Evolutionary conservation across 2,329 filamentous ascomycete genomes (phyloP).

Genomic region (Fusarium mundagurra): DNA sequence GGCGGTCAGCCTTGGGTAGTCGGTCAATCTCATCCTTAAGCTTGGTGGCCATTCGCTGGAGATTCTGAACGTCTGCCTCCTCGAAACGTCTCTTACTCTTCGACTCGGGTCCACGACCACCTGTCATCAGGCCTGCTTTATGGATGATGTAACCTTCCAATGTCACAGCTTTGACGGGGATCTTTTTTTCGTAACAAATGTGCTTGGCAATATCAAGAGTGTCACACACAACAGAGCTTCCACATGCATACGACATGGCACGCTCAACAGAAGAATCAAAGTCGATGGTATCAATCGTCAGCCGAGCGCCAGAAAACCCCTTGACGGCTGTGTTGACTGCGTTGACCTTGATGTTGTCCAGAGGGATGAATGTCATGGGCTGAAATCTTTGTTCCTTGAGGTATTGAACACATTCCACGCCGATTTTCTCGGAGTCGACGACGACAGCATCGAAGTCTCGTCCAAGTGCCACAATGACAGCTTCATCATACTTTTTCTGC

Average conservation of each 20-base stretch:
- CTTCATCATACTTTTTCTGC: slow-evolving; percentile 95
- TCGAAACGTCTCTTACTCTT: slow-evolving; percentile 87
- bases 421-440: slow-evolving; percentile 94
- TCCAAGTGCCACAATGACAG: slow-evolving; percentile 90
- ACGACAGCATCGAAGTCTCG: slow-evolving; percentile 94
- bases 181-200: slow-evolving; percentile 83
- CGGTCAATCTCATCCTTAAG: slow-evolving; percentile 80
- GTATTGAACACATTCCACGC: slow-evolving; percentile 92
- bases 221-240: slow-evolving; percentile 94
- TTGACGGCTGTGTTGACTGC: slow-evolving; percentile 90
- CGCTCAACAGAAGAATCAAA: slow-evolving; percentile 89
- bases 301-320: slow-evolving; percentile 83
- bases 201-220: slow-evolving; percentile 86
- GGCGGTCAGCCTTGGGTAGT: slow-evolving; percentile 81
- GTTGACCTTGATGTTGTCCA: slow-evolving; percentile 97
- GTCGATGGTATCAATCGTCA: slow-evolving; percentile 96
- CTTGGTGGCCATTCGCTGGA: slow-evolving; percentile 80
- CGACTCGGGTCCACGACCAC: slow-evolving; percentile 82
- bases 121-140: slow-evolving; percentile 96
- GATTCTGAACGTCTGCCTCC: slow-evolving; percentile 86
- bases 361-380: slow-evolving; percentile 92
- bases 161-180: slow-evolving; percentile 94
- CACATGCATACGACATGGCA: slow-evolving; percentile 94
- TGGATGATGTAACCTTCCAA: slow-evolving; percentile 96
- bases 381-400: slow-evolving; percentile 88